Evolutionary conservation across 345 rosid species (phyloP).

Genomic region (Pelargonium nanum): DNA sequence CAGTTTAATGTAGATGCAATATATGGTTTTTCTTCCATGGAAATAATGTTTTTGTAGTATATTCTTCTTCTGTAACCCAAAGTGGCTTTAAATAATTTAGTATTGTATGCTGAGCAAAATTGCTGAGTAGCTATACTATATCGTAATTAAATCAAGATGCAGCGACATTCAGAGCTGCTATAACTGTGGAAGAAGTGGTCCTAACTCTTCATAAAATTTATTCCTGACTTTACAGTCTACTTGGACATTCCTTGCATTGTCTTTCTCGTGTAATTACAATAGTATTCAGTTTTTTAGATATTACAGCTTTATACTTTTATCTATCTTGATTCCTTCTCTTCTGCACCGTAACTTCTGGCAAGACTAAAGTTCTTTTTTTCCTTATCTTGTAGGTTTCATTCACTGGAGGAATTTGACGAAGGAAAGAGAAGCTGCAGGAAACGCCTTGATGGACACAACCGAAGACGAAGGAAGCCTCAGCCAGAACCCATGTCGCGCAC

Average conservation of each 20-base stretch:
- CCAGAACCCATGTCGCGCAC: constrained; percentile 23
- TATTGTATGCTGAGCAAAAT: too few relatives aligned
- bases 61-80: background rate
- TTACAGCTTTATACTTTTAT: too few relatives aligned
- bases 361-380: background rate
- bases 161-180: too few relatives aligned
- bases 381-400: constrained; percentile 30
- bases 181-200: too few relatives aligned
- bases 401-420: constrained; percentile 48
- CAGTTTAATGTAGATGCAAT: background rate
- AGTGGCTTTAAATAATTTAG: background rate
- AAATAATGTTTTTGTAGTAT: too few relatives aligned
- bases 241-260: background rate
- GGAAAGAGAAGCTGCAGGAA: constrained; percentile 55
- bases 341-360: too few relatives aligned
- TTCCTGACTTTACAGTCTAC: too few relatives aligned
- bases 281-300: background rate
- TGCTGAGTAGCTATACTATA: background rate
- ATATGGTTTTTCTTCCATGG: too few relatives aligned
- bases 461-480: constrained; percentile 44
- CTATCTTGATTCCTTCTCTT: too few relatives aligned
- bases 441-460: constrained; percentile 49
- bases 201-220: too few relatives aligned
- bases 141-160: too few relatives aligned
- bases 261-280: background rate